These are phyloP conservation scores for Penium margaritaceum DNA, from an alignment of 139 green algal genomes.

Conservation along the genomic window DNA sequence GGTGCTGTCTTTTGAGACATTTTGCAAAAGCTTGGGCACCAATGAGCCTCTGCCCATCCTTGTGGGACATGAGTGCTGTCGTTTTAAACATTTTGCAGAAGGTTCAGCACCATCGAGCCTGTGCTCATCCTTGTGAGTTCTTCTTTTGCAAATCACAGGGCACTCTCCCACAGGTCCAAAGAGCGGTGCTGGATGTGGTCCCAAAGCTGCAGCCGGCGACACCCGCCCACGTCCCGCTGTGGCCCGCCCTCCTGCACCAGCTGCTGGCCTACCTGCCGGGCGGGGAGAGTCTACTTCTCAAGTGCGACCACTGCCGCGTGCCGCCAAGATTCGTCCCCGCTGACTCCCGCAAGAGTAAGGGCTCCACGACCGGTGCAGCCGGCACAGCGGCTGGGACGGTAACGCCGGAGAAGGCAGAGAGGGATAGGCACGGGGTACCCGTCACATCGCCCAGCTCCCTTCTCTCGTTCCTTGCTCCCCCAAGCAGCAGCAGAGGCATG, in stretches of 20 bases:
- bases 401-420: too few relatives aligned
- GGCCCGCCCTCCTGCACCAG: constrained; percentile 53
- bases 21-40: background rate
- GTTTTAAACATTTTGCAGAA: background rate
- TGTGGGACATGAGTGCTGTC: background rate
- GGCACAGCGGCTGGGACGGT: too few relatives aligned
- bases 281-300: constrained; percentile 19
- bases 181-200: constrained; percentile 59
- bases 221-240: constrained; percentile 43
- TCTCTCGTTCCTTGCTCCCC: too few relatives aligned
- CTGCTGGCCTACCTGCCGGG: constrained; percentile 48
- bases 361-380: background rate
- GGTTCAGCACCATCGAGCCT: background rate
- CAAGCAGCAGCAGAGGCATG: too few relatives aligned
- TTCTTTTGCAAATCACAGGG: constrained; percentile 29
- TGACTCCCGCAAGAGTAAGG: background rate
- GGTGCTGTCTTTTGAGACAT: background rate
- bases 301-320: constrained; percentile 31
- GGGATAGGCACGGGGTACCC: too few relatives aligned
- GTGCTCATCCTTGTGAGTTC: background rate
- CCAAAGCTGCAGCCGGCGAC: constrained; percentile 52
- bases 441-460: too few relatives aligned
- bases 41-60: background rate
- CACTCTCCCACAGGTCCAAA: constrained; percentile 66
- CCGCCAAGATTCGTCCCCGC: constrained; percentile 5